Conservation (phyloP, 495 filamentous ascomycete species). For the Rusavskia elegans region DNA sequence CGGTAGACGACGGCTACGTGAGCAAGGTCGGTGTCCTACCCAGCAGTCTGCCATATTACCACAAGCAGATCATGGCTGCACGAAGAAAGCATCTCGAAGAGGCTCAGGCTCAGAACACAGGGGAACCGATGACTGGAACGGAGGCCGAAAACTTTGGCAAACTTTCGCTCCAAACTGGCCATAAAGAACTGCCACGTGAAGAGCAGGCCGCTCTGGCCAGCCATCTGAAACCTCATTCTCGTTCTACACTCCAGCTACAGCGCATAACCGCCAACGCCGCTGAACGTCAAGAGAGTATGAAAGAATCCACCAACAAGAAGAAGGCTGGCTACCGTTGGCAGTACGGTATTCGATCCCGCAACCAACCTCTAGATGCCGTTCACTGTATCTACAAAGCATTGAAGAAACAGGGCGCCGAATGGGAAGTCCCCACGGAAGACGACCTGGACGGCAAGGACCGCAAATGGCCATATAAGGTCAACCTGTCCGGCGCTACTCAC, state of each 20-base stretch:
- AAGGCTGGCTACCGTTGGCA: constrained; percentile 73
- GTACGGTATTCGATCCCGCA: constrained; percentile 88
- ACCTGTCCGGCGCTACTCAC: constrained; percentile 13
- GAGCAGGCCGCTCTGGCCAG: constrained; percentile 63
- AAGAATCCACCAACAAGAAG: constrained; percentile 22
- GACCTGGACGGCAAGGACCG: constrained; percentile 2
- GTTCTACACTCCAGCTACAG: constrained; percentile 34
- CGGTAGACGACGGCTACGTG: constrained; percentile 24
- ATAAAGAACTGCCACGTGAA: constrained; percentile 38
- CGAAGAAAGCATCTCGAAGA: constrained; percentile 24
- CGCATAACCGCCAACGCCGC: constrained; percentile 35
- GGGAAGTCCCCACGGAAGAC: constrained; percentile 37
- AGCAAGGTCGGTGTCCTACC: constrained; percentile 83
- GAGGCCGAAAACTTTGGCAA: constrained; percentile 3
- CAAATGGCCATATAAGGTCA: constrained; percentile 11
- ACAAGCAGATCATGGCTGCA: constrained; percentile 74
- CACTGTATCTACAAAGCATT: constrained; percentile 87
- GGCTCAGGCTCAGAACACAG: not conserved
- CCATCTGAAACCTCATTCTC: constrained; percentile 65
- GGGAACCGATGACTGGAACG: constrained; percentile 5
- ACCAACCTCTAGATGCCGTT: constrained; percentile 85
- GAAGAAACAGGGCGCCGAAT: constrained; percentile 69
- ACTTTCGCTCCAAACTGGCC: constrained; percentile 2
- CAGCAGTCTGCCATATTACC: constrained; percentile 76
- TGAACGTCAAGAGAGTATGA: constrained; percentile 23